Evolutionary conservation across 371 early-diverging fungal genomes (phyloP).

Genomic region (Syncephalastrum contaminatum): DNA sequence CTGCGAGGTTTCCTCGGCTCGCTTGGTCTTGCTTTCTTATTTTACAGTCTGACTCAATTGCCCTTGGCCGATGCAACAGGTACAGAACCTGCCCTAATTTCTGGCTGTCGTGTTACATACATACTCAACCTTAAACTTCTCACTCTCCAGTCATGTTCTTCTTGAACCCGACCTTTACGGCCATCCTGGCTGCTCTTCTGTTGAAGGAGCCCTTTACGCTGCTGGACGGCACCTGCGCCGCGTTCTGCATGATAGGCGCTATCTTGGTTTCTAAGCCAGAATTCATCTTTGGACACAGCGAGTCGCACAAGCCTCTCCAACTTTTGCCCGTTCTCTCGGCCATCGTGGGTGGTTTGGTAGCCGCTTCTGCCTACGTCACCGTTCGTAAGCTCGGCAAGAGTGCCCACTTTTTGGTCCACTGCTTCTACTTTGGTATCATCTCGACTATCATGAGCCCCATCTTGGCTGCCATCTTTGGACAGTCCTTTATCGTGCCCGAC

Average conservation of each 20-base stretch:
- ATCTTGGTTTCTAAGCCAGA: slow-evolving; percentile 63
- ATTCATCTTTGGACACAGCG: slow-evolving; percentile 43
- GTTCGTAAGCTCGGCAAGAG: slow-evolving; percentile 68
- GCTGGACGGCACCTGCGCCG: slow-evolving; percentile 53
- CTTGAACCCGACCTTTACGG: slow-evolving; percentile 73
- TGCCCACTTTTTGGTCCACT: slow-evolving; percentile 68
- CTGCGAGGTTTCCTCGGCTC: slow-evolving; percentile 66
- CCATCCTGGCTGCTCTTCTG: slow-evolving; percentile 57
- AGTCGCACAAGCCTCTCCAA: too few relatives aligned
- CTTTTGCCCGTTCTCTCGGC: slow-evolving; percentile 19
- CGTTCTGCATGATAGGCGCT: slow-evolving; percentile 62
- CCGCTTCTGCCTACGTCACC: slow-evolving; percentile 65
- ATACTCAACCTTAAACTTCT: not conserved
- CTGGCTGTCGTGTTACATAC: not conserved
- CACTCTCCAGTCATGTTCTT: slow-evolving; percentile 60
- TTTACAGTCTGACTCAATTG: slow-evolving; percentile 64
- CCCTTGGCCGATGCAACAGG: slow-evolving; percentile 77
- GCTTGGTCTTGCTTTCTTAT: slow-evolving; percentile 65
- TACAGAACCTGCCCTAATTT: slow-evolving; percentile 6
- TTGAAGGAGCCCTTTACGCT: slow-evolving; percentile 60
- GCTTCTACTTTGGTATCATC: slow-evolving; percentile 73
- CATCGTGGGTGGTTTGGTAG: slow-evolving; percentile 55
- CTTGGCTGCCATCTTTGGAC: slow-evolving; percentile 24
- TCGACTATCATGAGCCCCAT: slow-evolving; percentile 43
- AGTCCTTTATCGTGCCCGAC: slow-evolving; percentile 24